These are phyloP conservation scores for Secale cereale DNA, from an alignment of 176 grass and related monocot species.

Conservation along the genomic window DNA sequence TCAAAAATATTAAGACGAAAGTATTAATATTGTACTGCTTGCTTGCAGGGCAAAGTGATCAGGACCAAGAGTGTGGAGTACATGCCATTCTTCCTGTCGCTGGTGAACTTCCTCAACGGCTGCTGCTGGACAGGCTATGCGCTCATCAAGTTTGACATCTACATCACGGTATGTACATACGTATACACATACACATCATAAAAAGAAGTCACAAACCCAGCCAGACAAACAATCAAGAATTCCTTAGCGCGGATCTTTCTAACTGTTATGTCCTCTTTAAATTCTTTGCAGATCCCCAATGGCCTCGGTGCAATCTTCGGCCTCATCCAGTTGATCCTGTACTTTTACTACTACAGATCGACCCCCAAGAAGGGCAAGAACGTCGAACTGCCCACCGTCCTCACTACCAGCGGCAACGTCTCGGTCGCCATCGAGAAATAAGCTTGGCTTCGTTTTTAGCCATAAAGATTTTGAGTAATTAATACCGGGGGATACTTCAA, in stretches of 20 bases:
- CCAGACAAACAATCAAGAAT: too few species aligned
- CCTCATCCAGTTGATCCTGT: conserved; percentile 57
- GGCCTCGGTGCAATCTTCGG: conserved; percentile 46
- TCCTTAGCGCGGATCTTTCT: too few species aligned
- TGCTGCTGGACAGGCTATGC: conserved; percentile 66
- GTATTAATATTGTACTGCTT: too few species aligned
- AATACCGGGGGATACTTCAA: too few species aligned
- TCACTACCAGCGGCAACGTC: neutral
- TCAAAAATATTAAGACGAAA: too few species aligned
- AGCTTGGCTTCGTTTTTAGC: neutral
- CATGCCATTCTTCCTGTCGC: conserved; percentile 63
- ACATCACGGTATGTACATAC: conserved; percentile 37
- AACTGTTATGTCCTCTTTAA: too few species aligned
- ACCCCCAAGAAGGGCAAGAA: conserved; percentile 33
- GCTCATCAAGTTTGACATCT: conserved; percentile 65
- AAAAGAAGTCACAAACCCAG: too few species aligned
- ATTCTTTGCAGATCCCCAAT: too few species aligned
- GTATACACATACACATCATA: too few species aligned
- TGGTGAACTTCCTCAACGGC: conserved; percentile 64
- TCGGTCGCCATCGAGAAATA: conserved; percentile 14
- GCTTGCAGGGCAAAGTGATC: conserved; percentile 51
- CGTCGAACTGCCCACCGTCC: conserved; percentile 29
- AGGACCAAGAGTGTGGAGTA: conserved; percentile 65
- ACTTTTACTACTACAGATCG: conserved; percentile 51
- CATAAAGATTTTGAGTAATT: too few species aligned